Percentiles rank a stretch among this genome's conserved stretches.
These are phyloP conservation scores for Geranium rotundifolium DNA, from an alignment of 345 rosid genomes.

Conservation along the genomic window DNA sequence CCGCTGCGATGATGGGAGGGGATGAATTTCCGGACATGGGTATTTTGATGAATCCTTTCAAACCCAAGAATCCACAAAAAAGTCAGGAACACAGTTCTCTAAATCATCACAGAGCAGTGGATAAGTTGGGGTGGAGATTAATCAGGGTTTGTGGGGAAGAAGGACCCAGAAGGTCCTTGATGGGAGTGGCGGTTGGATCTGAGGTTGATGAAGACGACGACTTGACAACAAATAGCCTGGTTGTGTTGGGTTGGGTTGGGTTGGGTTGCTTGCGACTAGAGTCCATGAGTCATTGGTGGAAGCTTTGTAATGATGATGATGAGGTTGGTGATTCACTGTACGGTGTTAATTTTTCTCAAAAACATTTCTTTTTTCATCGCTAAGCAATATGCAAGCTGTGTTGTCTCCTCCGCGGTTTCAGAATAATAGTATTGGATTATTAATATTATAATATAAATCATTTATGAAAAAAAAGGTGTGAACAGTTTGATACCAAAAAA, in stretches of 20 bases:
- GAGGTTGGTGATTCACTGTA: background rate
- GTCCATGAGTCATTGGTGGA: background rate
- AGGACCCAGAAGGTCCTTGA: background rate
- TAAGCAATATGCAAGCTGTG: background rate
- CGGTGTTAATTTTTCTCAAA: too few species aligned
- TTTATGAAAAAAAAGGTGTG: too few species aligned
- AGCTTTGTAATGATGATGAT: background rate
- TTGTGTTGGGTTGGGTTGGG: too few species aligned
- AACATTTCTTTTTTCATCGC: background rate
- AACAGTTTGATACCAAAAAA: too few species aligned
- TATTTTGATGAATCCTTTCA: slow-evolving; percentile 5
- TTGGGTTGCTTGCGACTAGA: background rate
- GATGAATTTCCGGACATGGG: slow-evolving; percentile 38
- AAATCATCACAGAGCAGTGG: background rate
- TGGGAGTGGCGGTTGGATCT: slow-evolving; percentile 24
- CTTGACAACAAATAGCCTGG: background rate
- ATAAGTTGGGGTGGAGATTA: too few species aligned
- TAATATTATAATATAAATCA: too few species aligned
- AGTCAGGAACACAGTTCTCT: slow-evolving; percentile 6
- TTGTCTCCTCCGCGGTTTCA: too few species aligned
- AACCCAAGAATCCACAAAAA: slow-evolving; percentile 1
- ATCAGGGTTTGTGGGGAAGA: slow-evolving; percentile 1
- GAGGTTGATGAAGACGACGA: slow-evolving; percentile 2
- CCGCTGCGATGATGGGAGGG: slow-evolving; percentile 19
- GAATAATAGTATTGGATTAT: too few species aligned